Base-by-base conservation (phyloP, 768 basidiomycete species). In the Russula emetica region DNA sequence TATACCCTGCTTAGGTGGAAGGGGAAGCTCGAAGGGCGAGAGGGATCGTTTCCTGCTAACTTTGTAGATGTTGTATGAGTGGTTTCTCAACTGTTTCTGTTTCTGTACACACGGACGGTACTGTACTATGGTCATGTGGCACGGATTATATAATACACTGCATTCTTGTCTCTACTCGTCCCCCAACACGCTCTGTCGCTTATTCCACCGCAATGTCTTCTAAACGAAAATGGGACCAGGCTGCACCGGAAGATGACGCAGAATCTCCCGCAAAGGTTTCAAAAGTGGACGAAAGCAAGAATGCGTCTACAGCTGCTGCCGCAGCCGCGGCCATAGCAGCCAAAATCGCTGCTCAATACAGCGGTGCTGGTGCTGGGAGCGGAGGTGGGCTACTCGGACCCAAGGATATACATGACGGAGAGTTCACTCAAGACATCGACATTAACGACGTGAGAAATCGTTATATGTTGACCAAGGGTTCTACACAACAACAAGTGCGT, bases 371-470 rank as follows among this genome's bases (percentile, higher is more conserved):
- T 10, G 74, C 72, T 69, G 80, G 66, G 45, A 69, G 72, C 64
- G 78, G 71, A 5, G 69, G 70, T 58, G 79, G 69, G 73, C 75
- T 71, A 71, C 79, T 76, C 64, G 80, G 80, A 20, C 70, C 76
- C 55, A 83, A 83, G 67, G 90, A 92, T 71, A 78, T 79, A 2
- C 84, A 89, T 55, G 90, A 92, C 69, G 90, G 81, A 49, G 91
- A 90, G 52, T 98, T 87, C 69, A 87, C 85, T 14, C 83, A 91
- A 68, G 92, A 97, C 71, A 95, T 98, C 61, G 96, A 98, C 74
- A 97, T 98, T 74, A 98, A 98, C 73, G 95, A 98, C 75, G 80
- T 94, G 55, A 79, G 95, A 73, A 98, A 98, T 76, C 82, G 96
- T 68, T 98, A 98, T 75, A 78, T 98, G 73, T 78, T 98, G 71